Evolutionary conservation across 805 yeast species (phyloP).

Genomic region (Helenozyma baotianmanensis): DNA sequence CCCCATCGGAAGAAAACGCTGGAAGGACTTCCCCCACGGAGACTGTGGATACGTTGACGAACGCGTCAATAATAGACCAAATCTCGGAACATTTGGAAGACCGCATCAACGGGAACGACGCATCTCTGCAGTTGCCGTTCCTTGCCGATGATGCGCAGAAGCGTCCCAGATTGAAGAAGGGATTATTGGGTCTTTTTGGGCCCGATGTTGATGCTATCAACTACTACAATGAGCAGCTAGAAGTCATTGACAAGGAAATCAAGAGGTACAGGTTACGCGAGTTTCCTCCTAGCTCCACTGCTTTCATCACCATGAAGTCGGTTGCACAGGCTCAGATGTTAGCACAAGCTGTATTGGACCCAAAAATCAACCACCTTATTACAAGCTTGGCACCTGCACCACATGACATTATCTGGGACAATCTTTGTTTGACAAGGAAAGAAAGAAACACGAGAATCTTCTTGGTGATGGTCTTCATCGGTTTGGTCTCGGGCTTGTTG

Average conservation of each 20-base stretch:
- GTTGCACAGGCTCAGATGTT: slow-evolving; percentile 96
- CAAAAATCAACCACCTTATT: slow-evolving; percentile 76
- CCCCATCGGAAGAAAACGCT: no score
- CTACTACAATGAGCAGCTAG: slow-evolving; percentile 63
- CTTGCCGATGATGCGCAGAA: slow-evolving; percentile 23
- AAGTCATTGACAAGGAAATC: slow-evolving; percentile 68
- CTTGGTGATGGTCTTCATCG: slow-evolving; percentile 61
- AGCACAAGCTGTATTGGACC: slow-evolving; percentile 92
- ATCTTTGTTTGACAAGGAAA: slow-evolving; percentile 71
- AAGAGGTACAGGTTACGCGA: slow-evolving; percentile 57
- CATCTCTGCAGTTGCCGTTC: slow-evolving; percentile 17
- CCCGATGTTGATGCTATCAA: slow-evolving; percentile 76
- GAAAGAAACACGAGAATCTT: slow-evolving; percentile 66
- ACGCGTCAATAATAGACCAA: slow-evolving; percentile 20
- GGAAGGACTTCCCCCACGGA: slow-evolving; percentile 1
- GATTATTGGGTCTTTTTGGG: slow-evolving; percentile 62
- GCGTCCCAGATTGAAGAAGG: slow-evolving; percentile 62
- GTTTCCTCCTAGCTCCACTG: slow-evolving; percentile 81
- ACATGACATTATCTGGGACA: slow-evolving; percentile 90
- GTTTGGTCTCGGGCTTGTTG: slow-evolving; percentile 65
- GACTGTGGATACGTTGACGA: background rate
- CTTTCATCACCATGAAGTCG: slow-evolving; percentile 90
- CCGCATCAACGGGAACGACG: slow-evolving; percentile 2
- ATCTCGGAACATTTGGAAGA: slow-evolving; percentile 22
- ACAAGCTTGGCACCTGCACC: slow-evolving; percentile 93